Conservation (phyloP, 75 land plant species). For the Gnetum montanum region DNA sequence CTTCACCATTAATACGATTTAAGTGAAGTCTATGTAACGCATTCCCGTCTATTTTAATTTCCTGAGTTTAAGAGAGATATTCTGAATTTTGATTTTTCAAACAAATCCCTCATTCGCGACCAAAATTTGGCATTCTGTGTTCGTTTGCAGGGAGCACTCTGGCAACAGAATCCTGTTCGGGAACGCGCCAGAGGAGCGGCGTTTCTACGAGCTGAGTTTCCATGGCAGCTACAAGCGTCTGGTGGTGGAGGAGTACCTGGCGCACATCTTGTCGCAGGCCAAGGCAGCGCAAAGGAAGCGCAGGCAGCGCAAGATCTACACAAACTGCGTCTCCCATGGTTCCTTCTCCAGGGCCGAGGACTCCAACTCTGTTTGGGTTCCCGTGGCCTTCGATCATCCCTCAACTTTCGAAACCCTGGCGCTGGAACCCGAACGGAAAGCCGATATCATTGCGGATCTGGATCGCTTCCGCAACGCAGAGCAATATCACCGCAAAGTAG, state of each 20-base stretch:
- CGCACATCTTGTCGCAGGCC: constrained; percentile 36
- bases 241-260: constrained; percentile 54
- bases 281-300: constrained; percentile 29
- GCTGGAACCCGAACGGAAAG: constrained; percentile 37
- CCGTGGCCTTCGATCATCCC: constrained; percentile 59
- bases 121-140: too few relatives aligned
- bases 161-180: too few relatives aligned
- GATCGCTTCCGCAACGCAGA: constrained; percentile 25
- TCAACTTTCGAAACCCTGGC: constrained; percentile 60
- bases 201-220: constrained; percentile 33
- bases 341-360: neutral
- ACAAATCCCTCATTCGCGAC: too few relatives aligned
- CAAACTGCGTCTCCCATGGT: constrained; percentile 8
- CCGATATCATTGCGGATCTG: constrained; percentile 29
- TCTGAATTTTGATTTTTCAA: too few relatives aligned
- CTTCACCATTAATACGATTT: too few relatives aligned
- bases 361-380: constrained; percentile 26
- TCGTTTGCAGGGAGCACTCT: too few relatives aligned
- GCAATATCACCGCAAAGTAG: constrained; percentile 42
- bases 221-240: constrained; percentile 24
- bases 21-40: too few relatives aligned
- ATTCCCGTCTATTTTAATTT: too few relatives aligned
- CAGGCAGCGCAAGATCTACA: constrained; percentile 23
- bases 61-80: too few relatives aligned
- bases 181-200: constrained; percentile 19